Evolutionary conservation across 202 grass and related monocot genomes (phyloP), one percentile per base, ranked within the genome.

Genomic region (Panicum hallii): DNA sequence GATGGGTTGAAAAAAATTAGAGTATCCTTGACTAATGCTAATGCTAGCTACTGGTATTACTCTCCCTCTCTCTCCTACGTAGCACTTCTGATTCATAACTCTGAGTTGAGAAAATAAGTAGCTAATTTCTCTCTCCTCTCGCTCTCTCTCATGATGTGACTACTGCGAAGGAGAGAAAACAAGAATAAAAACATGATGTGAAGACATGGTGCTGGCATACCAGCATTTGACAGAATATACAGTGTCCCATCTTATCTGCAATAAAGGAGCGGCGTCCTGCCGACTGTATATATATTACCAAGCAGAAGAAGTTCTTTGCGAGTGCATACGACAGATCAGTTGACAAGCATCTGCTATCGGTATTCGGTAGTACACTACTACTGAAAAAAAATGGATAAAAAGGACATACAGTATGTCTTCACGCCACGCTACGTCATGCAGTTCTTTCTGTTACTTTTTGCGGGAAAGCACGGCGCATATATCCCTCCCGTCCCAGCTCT

Each of bases 191-290:
- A 20, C 53, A 44, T 30, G 75, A 28, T 43, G 53, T 50, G 74
- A 85, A 49, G 67, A 74, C 36, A 67, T 22, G 38, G 10, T 36
- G 38, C 36, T 65, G 45, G 15, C 84, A 73, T 73, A 63, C 17
- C 34, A 63, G 43, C 7, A 62, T 43, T 15, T 77, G 20, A 72
- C 54, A 20, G 44, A n/a, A 79, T 86, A 71, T 63, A 42, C 26
- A 72, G 53, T 57, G 76, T 38, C 23, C 22, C 15, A 67, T 65
- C 69, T 47, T 46, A 79, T 72, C 67, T 44, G 46, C 34, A 46
- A 63, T 63, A 41, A 64, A 79, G 44, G 43, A 40, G 19, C 76
- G 11, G 14, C 60, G 45, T 79, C 61, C 15, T 65, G 77, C 26
- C 26, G 63, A 38, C 50, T 22, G 44, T 49, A 20, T 49, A 32